Base-by-base conservation (phyloP, 148 eudicot genomes). In the Chenopodium album region DNA sequence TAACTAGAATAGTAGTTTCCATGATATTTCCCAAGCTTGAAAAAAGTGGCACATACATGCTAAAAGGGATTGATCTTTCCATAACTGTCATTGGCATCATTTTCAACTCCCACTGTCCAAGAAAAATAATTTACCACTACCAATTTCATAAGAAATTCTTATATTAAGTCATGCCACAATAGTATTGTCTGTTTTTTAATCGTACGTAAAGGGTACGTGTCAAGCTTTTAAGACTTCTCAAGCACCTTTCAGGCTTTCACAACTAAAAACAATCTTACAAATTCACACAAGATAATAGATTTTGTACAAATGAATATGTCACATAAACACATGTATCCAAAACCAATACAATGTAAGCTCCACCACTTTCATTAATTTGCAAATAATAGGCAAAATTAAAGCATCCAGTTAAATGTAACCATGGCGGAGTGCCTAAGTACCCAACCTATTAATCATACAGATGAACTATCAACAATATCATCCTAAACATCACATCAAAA, bases 91-190 rank as follows among this genome's bases (percentile, higher is more conserved):
- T 74, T 67, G 78, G 78, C 78, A 74, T 83, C 76, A 68, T 47
- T 60, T 60, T 29, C 68, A 72, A 67, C 76, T 44, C 52, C 82
- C 69, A 75, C 78, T 69, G 79, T 44, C 29, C 76, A 70, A 16
- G 73, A 48, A 28, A 67, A 54, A 26, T 13, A 2, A 73, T 32
- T 26, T 46, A 13, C 80, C 12, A 50, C 47, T 63, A 47, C 46
- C 48, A 54, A 59, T 68, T 28, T 52, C 37, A 81, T 16, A 76
- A 67, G 31, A 12, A 37, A 13, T 67, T 41, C 52, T 62, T 20
- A 37, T 47, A 62, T 41, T 60, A 50, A 74, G 1, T 29, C 50
- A 59, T 31, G 41, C 46, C n/a, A 4, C 19, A 1, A 31, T 19
- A 37, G 46, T 4, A 69, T 50, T 47, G 81, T 19, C 10, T 59